These are phyloP conservation scores for Cordyceps pruinosa DNA, from an alignment of 2,329 filamentous ascomycete species.

Conservation along the genomic window DNA sequence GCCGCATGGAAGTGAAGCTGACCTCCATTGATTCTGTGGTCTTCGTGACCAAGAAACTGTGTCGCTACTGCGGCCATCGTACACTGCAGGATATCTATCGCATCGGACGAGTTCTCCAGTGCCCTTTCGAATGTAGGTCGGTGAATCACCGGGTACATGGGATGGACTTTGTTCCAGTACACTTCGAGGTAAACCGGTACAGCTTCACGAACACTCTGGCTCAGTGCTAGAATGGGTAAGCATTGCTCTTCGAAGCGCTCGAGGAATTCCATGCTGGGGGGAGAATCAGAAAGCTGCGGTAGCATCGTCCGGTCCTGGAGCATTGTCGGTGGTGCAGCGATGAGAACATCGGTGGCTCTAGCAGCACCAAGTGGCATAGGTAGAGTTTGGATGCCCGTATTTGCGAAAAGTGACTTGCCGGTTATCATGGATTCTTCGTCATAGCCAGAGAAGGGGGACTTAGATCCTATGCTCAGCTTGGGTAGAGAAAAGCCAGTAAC, in stretches of 20 bases:
- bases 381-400: conserved; percentile 39
- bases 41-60: conserved; percentile 41
- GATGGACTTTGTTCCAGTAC: conserved; percentile 47
- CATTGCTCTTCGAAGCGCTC: neutral
- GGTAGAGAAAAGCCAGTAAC: neutral
- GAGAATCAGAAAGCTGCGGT: neutral
- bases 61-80: conserved; percentile 53
- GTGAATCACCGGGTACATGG: conserved; percentile 45
- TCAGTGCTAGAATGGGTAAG: conserved; percentile 22
- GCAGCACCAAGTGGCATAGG: conserved; percentile 41
- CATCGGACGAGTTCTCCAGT: conserved; percentile 24
- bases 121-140: conserved; percentile 36
- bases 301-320: conserved; percentile 20
- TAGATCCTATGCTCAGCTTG: neutral
- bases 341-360: conserved; percentile 43
- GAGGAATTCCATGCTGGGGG: neutral
- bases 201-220: conserved; percentile 32
- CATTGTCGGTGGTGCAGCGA: conserved; percentile 37
- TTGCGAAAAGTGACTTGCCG: conserved; percentile 29
- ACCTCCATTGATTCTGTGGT: conserved; percentile 43
- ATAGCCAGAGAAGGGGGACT: conserved; percentile 29
- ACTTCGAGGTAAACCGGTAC: conserved; percentile 45
- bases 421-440: conserved; percentile 30
- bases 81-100: conserved; percentile 38
- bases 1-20: conserved; percentile 45